Evolutionary conservation across 352 stramenopile genomes (phyloP).

Genomic region (Thraustochytrium sp.): DNA sequence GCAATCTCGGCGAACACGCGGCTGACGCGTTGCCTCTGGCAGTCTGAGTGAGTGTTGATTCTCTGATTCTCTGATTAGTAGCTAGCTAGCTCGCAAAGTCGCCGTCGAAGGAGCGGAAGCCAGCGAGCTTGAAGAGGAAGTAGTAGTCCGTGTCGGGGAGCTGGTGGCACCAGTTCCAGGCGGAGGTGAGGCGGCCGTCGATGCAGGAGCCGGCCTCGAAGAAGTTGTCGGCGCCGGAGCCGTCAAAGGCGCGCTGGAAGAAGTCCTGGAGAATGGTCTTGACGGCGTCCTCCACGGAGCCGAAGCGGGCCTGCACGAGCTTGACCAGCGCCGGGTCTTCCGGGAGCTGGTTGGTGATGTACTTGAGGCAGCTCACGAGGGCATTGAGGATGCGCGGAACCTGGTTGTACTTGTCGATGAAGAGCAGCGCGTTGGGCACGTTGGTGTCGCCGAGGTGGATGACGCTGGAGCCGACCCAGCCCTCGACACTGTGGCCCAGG

Average conservation of each 20-base stretch:
- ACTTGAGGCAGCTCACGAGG: constrained; percentile 62
- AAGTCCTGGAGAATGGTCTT: constrained; percentile 89
- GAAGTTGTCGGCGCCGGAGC: constrained; percentile 86
- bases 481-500: constrained; percentile 53
- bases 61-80: neutral
- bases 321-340: constrained; percentile 53
- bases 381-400: constrained; percentile 63
- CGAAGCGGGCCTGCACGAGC: constrained; percentile 68
- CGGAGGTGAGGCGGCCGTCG: constrained; percentile 88
- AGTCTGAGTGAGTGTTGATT: neutral
- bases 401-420: constrained; percentile 96
- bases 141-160: constrained; percentile 87
- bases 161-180: constrained; percentile 95
- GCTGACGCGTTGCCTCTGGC: neutral
- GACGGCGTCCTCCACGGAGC: constrained; percentile 68
- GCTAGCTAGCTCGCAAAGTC: constrained; percentile 64
- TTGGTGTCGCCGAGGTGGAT: constrained; percentile 96
- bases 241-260: constrained; percentile 90
- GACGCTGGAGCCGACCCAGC: constrained; percentile 85
- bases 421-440: constrained; percentile 93
- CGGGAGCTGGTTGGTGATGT: constrained; percentile 51
- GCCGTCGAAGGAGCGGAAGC: constrained; percentile 92
- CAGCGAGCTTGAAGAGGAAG: constrained; percentile 89
- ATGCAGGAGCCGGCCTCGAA: constrained; percentile 92
- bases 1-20: too few species aligned